Percentiles rank a stretch among this genome's conserved stretches.
Conservation (phyloP, 192 early-diverging fungal genomes). For the Coemansia sp. region DNA sequence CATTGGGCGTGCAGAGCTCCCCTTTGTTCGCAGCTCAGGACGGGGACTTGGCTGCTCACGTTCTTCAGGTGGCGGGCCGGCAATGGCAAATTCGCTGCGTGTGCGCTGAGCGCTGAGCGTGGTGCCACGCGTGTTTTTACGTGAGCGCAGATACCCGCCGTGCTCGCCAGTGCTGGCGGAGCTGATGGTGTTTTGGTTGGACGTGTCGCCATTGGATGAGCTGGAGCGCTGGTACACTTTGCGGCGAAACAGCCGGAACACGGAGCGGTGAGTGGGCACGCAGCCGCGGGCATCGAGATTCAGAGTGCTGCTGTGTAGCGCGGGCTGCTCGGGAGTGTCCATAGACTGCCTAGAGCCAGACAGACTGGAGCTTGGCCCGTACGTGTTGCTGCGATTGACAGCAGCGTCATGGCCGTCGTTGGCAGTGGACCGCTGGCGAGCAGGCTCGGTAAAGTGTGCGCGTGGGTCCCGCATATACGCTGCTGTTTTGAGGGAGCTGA, state of each 20-base stretch:
- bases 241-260: conserved; percentile 42
- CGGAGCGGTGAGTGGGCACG: conserved; percentile 45
- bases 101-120: conserved; percentile 52
- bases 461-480: conserved; percentile 21
- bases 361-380: conserved; percentile 17
- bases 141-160: conserved; percentile 49
- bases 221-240: conserved; percentile 21
- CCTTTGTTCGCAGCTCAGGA: conserved; percentile 2
- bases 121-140: conserved; percentile 32
- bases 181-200: conserved; percentile 20
- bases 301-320: conserved; percentile 9
- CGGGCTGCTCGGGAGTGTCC: conserved; percentile 10
- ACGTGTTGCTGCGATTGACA: conserved; percentile 14
- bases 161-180: conserved; percentile 25
- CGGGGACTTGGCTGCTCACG: background rate
- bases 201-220: background rate
- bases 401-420: conserved; percentile 5
- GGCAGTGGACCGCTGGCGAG: conserved; percentile 11
- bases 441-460: conserved; percentile 39
- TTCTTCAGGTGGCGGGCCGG: conserved; percentile 24
- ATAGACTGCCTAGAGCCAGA: conserved; percentile 11
- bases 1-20: conserved; percentile 10
- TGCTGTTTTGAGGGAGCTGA: background rate
- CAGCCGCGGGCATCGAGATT: conserved; percentile 27
- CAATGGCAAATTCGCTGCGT: conserved; percentile 45